A percentile compares a stretch with the other conserved stretches of the same genome.
phyloP scores from a whole-genome alignment of 2,329 filamentous ascomycete species.

The Didymellaceae sp. region DNA sequence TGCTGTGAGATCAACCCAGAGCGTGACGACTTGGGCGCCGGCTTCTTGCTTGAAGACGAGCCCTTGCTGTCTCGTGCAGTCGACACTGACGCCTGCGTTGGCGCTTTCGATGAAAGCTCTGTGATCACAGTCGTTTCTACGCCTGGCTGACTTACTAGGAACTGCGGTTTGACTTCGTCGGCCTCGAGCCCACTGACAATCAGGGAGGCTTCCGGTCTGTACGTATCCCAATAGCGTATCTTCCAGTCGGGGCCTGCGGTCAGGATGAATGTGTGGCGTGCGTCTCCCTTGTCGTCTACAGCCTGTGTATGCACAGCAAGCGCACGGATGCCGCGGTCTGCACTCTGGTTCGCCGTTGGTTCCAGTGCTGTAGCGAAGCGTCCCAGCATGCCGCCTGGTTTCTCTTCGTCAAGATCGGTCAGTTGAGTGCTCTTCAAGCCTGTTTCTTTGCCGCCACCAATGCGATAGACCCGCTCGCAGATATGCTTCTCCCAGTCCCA shows the following conservation, averaged over 20 bases:
- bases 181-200: conserved; percentile 79
- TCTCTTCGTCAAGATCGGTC: conserved; percentile 90
- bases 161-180: conserved; percentile 76
- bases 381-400: conserved; percentile 80
- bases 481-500: conserved; percentile 94
- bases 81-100: conserved; percentile 12
- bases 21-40: conserved; percentile 62
- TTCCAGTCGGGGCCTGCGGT: conserved; percentile 90
- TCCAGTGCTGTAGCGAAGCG: conserved; percentile 77
- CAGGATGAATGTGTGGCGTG: conserved; percentile 81
- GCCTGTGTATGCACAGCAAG: conserved; percentile 75
- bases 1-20: conserved; percentile 91
- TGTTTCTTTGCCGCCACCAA: conserved; percentile 52
- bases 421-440: conserved; percentile 66
- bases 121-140: conserved; percentile 51
- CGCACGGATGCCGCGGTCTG: conserved; percentile 74
- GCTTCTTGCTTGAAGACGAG: conserved; percentile 47
- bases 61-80: conserved; percentile 36
- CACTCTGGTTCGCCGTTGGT: conserved; percentile 56
- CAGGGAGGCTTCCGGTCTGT: conserved; percentile 75
- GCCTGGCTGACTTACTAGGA: conserved; percentile 51
- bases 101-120: conserved; percentile 43
- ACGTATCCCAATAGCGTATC: conserved; percentile 91
- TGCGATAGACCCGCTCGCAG: conserved; percentile 86
- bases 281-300: conserved; percentile 71